Percentiles rank a stretch among this genome's conserved stretches.
Evolutionary conservation across 1,284 basidiomycete species (phyloP).

Genomic region (Trametes hirsuta): DNA sequence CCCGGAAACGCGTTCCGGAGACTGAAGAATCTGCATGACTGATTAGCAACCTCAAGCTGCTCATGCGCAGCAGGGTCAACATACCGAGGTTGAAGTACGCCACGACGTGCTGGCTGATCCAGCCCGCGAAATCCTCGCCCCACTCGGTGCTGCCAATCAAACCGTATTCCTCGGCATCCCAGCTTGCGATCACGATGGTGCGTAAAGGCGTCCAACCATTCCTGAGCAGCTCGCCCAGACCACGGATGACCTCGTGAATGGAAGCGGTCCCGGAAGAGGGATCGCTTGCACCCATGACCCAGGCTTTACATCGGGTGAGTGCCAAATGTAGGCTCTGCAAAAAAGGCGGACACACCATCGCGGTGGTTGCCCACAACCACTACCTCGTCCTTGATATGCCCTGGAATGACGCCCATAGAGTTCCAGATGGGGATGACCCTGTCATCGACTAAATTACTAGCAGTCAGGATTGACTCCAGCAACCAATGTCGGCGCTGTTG

Average conservation of each 20-base stretch:
- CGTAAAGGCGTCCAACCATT: constrained; percentile 88
- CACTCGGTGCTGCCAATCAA: constrained; percentile 87
- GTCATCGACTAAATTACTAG: constrained; percentile 54
- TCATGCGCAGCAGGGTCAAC: constrained; percentile 21
- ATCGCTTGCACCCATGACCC: constrained; percentile 80
- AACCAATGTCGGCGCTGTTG: neutral
- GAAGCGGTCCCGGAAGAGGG: constrained; percentile 87
- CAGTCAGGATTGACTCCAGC: neutral
- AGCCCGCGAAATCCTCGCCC: constrained; percentile 85
- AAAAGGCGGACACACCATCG: constrained; percentile 56
- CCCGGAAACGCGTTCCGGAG: constrained; percentile 64
- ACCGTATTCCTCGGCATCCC: constrained; percentile 94
- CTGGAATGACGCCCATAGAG: constrained; percentile 87
- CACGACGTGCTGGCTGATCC: constrained; percentile 77
- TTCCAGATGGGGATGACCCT: constrained; percentile 84
- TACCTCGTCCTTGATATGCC: constrained; percentile 84
- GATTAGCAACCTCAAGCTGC: neutral
- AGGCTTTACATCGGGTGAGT: constrained; percentile 9
- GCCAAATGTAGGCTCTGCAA: neutral
- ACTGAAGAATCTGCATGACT: constrained; percentile 58
- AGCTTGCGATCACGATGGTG: constrained; percentile 84
- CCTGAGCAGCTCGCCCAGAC: constrained; percentile 71
- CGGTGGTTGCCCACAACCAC: constrained; percentile 88
- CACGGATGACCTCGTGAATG: constrained; percentile 80
- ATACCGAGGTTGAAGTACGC: constrained; percentile 84